Evolutionary conservation across 306 rosid genomes (phyloP), one percentile per base, ranked within the genome.

Genomic region (Vigna angularis): DNA sequence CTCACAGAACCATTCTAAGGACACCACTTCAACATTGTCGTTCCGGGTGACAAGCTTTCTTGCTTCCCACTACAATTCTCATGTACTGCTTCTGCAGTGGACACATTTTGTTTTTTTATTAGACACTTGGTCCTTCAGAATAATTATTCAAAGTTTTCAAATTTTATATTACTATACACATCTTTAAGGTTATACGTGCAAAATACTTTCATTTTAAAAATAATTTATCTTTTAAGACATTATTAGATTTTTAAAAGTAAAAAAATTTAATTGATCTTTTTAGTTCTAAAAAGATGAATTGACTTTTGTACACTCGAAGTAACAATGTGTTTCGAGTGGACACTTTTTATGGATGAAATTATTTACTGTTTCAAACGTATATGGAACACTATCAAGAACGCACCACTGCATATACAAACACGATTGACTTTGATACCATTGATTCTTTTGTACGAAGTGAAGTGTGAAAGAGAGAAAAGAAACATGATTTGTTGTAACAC

Each of bases 1-100:
- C 14, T 30, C 67, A 30, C 20, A 30, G 22, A 44, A 61, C 67
- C 67, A 1, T 38, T 59, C 42, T 28, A 14, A 28, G 66, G 17
- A 59, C 66, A 59, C 66, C 66, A 62, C 47, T 62, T 62, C 45
- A 62, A 62, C 68, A 32, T 30, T 6, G 68, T 62, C 47, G 47
- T 62, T 62, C 45, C 68, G 47, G 24, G 68, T 32, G 47, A 62
- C 68, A 62, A 62, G 45, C 68, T 62, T 62, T 62, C 5, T 62
- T 62, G 68, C 68, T 62, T 62, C 68, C 68, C 68, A 32, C 68
- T 62, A 30, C 22, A 32, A 61, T 32, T 61, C 7, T 30, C 15
- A 61, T 30, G 44, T 30, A 61, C 66, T 26, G 64, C 65, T 5
- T 30, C 67, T 61, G 17, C 65, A 59, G 11, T 28, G 2, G 66